Percentiles rank a stretch among this genome's conserved stretches.
Conservation (phyloP, 495 filamentous ascomycete genomes). For the Bombardia bombarda region DNA sequence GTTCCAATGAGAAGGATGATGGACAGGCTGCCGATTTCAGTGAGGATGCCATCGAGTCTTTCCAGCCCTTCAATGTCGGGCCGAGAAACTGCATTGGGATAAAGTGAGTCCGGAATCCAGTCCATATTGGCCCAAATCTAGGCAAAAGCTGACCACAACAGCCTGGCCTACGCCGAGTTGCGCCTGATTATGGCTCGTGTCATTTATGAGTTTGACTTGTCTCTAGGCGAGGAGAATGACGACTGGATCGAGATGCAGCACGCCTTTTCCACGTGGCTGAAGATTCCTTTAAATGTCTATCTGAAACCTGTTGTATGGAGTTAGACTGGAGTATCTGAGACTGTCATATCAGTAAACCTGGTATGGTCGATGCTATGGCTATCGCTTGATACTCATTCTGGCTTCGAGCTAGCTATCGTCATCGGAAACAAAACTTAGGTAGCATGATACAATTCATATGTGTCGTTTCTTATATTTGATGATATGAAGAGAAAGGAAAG, state of each 20-base stretch:
- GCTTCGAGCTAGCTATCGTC: no score
- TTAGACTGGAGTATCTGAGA: no score
- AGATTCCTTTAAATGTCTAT: no score
- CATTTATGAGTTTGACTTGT: slow-evolving; percentile 31
- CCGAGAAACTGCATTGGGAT: slow-evolving; percentile 33
- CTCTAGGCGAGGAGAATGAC: slow-evolving; percentile 11
- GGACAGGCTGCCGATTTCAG: slow-evolving; percentile 9
- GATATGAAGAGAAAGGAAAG: no score
- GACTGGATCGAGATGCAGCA: slow-evolving; percentile 24
- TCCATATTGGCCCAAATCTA: neutral
- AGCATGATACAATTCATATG: no score
- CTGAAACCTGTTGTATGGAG: no score
- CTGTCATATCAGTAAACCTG: no score
- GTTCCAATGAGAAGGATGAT: slow-evolving; percentile 7
- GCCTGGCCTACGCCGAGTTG: slow-evolving; percentile 34
- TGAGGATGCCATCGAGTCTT: neutral
- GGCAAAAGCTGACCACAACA: slow-evolving; percentile 3
- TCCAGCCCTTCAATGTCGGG: slow-evolving; percentile 29
- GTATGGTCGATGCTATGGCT: no score
- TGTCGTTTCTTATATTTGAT: no score
- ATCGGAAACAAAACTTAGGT: no score
- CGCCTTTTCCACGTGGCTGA: no score
- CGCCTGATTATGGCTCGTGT: slow-evolving; percentile 32
- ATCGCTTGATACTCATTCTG: no score
- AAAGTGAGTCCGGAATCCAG: slow-evolving; percentile 27